Conservation (phyloP, 1,284 basidiomycete species). For the Mycosarcoma mackinlayi region DNA sequence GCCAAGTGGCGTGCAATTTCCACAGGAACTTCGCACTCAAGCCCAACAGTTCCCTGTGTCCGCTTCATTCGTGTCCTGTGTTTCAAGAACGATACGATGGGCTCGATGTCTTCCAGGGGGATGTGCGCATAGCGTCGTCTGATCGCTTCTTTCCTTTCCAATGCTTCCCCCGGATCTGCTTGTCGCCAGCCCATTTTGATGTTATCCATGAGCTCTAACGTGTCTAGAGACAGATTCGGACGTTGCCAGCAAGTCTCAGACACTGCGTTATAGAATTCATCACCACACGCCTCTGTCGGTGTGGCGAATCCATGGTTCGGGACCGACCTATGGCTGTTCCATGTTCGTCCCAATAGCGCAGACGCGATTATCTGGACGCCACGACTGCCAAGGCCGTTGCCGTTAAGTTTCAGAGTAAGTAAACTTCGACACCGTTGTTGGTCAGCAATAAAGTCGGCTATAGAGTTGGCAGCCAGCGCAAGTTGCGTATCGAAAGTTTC, state of each 20-base stretch:
- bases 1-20: constrained; percentile 19
- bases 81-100: constrained; percentile 17
- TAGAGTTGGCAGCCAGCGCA: constrained; percentile 9
- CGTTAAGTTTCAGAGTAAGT: constrained; percentile 13
- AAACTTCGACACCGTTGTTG: constrained; percentile 24
- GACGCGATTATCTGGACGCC: constrained; percentile 19
- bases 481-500: not conserved
- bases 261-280: constrained; percentile 6
- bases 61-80: constrained; percentile 1
- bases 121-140: constrained; percentile 15
- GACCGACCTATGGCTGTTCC: no score
- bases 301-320: no score
- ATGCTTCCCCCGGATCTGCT: constrained; percentile 3
- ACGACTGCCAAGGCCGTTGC: constrained; percentile 23
- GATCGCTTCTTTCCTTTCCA: constrained; percentile 5
- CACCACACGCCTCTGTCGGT: no score
- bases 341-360: constrained; percentile 5
- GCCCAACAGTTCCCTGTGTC: not conserved
- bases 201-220: constrained; percentile 11
- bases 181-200: constrained; percentile 7
- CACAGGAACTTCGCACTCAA: constrained; percentile 2
- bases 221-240: constrained; percentile 3
- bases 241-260: not conserved
- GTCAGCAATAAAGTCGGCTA: constrained; percentile 26
- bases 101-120: constrained; percentile 9